Percentiles rank a stretch among this genome's conserved stretches.
Evolutionary conservation across 1,284 basidiomycete species (phyloP).

Genomic region (Psilocybe mexicana): DNA sequence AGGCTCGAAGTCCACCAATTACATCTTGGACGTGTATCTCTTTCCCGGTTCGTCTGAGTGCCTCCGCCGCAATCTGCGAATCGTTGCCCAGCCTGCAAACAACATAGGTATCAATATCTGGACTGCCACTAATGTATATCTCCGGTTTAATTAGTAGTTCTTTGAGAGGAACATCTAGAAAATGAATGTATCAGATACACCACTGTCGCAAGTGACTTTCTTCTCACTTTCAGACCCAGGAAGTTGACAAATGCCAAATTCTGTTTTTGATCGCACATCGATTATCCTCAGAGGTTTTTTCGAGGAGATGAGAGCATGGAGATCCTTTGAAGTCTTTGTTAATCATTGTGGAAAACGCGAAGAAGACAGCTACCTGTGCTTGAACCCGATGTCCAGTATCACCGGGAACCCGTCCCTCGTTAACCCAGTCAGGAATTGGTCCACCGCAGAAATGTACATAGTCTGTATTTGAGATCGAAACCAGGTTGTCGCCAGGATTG

Average conservation of each 20-base stretch:
- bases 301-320: conserved; percentile 40
- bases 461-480: conserved; percentile 54
- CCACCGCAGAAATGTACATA: conserved; percentile 84
- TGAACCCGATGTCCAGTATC: conserved; percentile 44
- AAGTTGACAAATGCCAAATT: conserved; percentile 88
- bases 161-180: conserved; percentile 67
- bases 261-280: conserved; percentile 81
- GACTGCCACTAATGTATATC: conserved; percentile 33
- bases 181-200: conserved; percentile 3
- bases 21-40: conserved; percentile 60
- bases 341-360: conserved; percentile 2
- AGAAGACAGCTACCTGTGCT: conserved; percentile 41
- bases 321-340: conserved; percentile 38
- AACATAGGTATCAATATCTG: conserved; percentile 47
- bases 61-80: conserved; percentile 82
- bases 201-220: not conserved
- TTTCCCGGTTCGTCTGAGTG: conserved; percentile 44
- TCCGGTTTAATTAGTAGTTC: conserved; percentile 61
- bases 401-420: conserved; percentile 46
- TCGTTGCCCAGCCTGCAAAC: conserved; percentile 93
- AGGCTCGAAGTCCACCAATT: conserved; percentile 77
- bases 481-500: conserved; percentile 41
- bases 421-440: conserved; percentile 60
- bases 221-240: conserved; percentile 74
- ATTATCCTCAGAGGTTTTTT: conserved; percentile 50